Percentiles rank a stretch among this genome's conserved stretches.
These are phyloP conservation scores for Botrytis cinerea DNA, from an alignment of 2,329 filamentous ascomycete genomes.

Conservation along the genomic window DNA sequence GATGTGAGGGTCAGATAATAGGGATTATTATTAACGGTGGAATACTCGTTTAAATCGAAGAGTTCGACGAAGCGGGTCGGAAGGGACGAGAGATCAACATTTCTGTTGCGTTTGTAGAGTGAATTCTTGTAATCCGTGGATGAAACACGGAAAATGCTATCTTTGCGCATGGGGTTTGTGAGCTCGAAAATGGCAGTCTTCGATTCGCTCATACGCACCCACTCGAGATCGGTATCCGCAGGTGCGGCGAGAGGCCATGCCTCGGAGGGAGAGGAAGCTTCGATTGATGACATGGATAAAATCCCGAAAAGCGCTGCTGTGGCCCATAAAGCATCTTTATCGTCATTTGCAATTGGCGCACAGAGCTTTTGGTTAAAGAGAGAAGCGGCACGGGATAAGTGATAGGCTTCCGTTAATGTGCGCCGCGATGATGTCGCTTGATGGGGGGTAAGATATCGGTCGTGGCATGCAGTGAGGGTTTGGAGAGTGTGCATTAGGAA, in stretches of 20 bases:
- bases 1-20: conserved; percentile 27
- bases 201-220: conserved; percentile 58
- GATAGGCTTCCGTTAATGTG: conserved; percentile 45
- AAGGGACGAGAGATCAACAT: not conserved
- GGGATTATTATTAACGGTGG: conserved; percentile 21
- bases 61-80: conserved; percentile 26
- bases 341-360: conserved; percentile 41
- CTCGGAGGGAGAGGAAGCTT: conserved; percentile 46
- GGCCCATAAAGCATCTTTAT: conserved; percentile 53
- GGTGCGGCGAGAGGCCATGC: conserved; percentile 58
- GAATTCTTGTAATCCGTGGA: not conserved
- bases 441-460: conserved; percentile 45
- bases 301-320: conserved; percentile 51
- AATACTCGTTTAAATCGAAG: conserved; percentile 26
- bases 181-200: conserved; percentile 55
- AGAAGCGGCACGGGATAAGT: conserved; percentile 51
- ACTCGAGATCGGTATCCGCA: conserved; percentile 52
- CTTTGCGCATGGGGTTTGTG: conserved; percentile 17
- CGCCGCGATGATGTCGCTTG: conserved; percentile 32
- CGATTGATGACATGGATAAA: conserved; percentile 49
- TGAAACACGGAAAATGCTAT: not conserved
- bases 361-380: conserved; percentile 51
- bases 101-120: not conserved
- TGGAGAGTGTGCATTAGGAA: conserved; percentile 53
- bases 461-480: conserved; percentile 55